Base-by-base conservation (phyloP, 139 green algal genomes). In the Chlamydomonas eustigma region DNA sequence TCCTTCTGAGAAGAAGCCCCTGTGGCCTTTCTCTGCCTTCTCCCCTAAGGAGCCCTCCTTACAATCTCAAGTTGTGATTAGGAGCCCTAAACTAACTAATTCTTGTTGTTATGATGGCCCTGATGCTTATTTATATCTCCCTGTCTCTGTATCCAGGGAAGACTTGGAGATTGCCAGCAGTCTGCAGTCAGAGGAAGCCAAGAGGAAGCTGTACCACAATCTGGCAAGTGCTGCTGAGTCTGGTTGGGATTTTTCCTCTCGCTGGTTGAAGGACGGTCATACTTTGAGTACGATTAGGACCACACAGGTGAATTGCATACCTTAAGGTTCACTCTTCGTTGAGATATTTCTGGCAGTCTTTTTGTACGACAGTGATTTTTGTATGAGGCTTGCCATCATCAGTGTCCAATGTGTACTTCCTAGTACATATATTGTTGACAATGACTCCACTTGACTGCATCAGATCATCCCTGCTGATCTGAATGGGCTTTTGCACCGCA, bases 161-260 rank as follows among this genome's bases (percentile, higher is more conserved):
- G 69, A 75, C 69, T 24, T 75, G 12, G 37, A 24, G 3, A 22
- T 75, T 6, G 69, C 69, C 5, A 24, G 25, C 5, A 25, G 69
- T 24, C 36, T 75, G 69, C 24, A 25, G 12, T 22, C 32, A 34
- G 33, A 35, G 30, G 72, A 37, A 5, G 80, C 50, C 1, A 71
- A 69, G 25, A 28, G 34, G 36, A 37, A 64, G 64, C 78, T 97
- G 71, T 97, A 85, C 64, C 80, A 83, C 1, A 83, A 98, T 24
- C 78, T 98, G 2, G 94, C 95, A 6, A 89, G 79, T 31, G 90
- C 88, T 0, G 95, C 95, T 0, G 95, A 98, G 83, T 93, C 84
- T 4, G 95, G 95, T 2, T 97, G 92, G 93, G 95, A 98, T 85
- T 98, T 97, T 75, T 92, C 86, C 22, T 93, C 88, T 0, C 76